Base-by-base conservation (phyloP, 1,284 basidiomycete genomes). In the Meripilus lineatus region DNA sequence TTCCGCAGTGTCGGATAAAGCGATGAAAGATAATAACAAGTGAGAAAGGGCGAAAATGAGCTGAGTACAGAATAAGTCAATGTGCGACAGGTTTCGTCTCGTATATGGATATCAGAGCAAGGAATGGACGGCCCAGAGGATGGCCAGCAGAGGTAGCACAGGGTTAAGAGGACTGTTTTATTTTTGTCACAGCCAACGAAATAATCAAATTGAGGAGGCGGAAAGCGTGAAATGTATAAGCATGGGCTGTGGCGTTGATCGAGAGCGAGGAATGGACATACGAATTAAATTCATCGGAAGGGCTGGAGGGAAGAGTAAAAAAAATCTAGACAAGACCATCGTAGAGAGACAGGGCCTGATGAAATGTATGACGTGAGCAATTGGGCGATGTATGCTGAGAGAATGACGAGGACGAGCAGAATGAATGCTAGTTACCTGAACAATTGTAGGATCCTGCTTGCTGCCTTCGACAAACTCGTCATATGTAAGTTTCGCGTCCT, bases 371-470 rank as follows among this genome's bases (percentile, higher is more conserved):
- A 20, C 17, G 6, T 20, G 50, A 35, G 38, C 43, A 38, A 51
- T 17, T n/a, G 39, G 20, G 45, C 28, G 44, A 40, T 33, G 22
- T 18, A 15, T 30, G 21, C 25, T 30, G 5, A n/a, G n/a, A n/a
- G n/a, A n/a, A 24, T 26, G 33, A 44, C 54, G 44, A 45, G n/a
- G n/a, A n/a, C n/a, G n/a, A n/a, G n/a, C n/a, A n/a, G n/a, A n/a
- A 35, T n/a, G 32, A 43, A 36, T 38, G 17, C 38, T 22, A 62
- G 77, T 49, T 49, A 88, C 93, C 81, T 96, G 92, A 18, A 97
- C 93, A 63, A 98, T 97, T 18, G 94, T 97, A 28, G 94, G 94
- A 67, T 98, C 93, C 66, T 94, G 91, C 68, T 96, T 97, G 64
- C 87, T 91, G 35, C 94, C 94, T 64, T 97, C 92, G 34, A 93